Percentiles rank a stretch among this genome's conserved stretches.
These are phyloP conservation scores for Skeletonema grethae DNA, from an alignment of 108 stramenopile species.

Conservation along the genomic window DNA sequence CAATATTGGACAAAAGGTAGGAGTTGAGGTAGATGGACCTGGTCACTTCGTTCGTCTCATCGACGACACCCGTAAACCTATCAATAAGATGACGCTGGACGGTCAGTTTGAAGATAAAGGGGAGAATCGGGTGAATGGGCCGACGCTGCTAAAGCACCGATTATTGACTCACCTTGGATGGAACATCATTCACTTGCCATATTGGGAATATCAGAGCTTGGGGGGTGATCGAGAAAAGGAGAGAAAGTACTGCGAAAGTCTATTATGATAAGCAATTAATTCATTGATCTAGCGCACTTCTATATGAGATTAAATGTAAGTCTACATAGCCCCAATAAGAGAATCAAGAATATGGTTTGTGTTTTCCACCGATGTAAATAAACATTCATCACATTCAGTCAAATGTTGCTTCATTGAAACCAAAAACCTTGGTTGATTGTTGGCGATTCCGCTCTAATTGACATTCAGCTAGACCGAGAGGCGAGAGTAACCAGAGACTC, in stretches of 20 bases:
- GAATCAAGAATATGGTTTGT: too few relatives aligned
- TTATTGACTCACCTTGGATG: constrained; percentile 69
- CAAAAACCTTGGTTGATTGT: too few relatives aligned
- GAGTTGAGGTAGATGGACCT: constrained; percentile 88
- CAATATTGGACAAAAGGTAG: constrained; percentile 58
- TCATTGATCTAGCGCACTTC: not conserved
- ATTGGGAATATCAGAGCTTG: constrained; percentile 78
- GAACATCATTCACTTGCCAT: constrained; percentile 77
- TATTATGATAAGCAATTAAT: constrained; percentile 16
- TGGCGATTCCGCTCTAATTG: too few relatives aligned
- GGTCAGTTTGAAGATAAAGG: constrained; percentile 30
- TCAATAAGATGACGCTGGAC: not conserved
- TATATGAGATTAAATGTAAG: too few relatives aligned
- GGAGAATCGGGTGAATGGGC: constrained; percentile 65
- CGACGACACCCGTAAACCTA: constrained; percentile 35
- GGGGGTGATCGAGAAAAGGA: constrained; percentile 43
- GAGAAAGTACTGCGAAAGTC: constrained; percentile 53
- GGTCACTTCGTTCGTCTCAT: constrained; percentile 75
- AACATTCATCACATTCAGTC: too few relatives aligned
- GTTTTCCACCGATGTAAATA: too few relatives aligned
- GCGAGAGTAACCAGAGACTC: too few relatives aligned
- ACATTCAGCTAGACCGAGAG: too few relatives aligned
- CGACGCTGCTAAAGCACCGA: constrained; percentile 70
- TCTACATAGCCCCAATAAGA: too few relatives aligned
- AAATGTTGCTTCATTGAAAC: too few relatives aligned